phyloP scores from a whole-genome alignment of 2,329 filamentous ascomycete genomes.

The Pyrenophora tritici-repentis region DNA sequence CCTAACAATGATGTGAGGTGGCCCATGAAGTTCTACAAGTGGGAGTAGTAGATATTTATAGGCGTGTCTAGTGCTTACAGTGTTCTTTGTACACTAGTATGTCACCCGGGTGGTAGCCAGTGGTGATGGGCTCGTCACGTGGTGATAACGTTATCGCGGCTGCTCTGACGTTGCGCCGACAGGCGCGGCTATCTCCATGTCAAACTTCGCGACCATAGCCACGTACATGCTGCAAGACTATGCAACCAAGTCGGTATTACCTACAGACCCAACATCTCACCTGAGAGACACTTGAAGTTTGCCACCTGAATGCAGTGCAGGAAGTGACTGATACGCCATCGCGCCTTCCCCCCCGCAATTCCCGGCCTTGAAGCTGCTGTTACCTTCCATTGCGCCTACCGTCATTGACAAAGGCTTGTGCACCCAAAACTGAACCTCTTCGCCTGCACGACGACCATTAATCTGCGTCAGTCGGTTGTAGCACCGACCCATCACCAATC shows the following conservation, averaged over 20 bases:
- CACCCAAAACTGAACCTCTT: conserved; percentile 6
- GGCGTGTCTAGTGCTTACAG: too few species aligned
- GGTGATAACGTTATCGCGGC: conserved; percentile 15
- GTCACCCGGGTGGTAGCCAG: background rate
- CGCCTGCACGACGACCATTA: conserved; percentile 10
- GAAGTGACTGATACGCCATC: conserved; percentile 10
- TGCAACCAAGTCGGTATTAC: background rate
- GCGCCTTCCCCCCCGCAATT: conserved; percentile 24
- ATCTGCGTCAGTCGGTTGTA: conserved; percentile 16
- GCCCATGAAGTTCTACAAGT: too few species aligned
- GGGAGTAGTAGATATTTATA: too few species aligned
- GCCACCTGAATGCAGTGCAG: conserved; percentile 4
- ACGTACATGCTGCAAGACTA: background rate
- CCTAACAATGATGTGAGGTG: too few species aligned
- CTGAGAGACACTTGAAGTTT: background rate
- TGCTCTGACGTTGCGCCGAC: conserved; percentile 10
- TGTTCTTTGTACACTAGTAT: too few species aligned
- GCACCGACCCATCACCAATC: conserved; percentile 11
- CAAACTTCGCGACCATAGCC: conserved; percentile 6
- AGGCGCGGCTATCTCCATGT: conserved; percentile 7
- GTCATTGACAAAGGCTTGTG: conserved; percentile 8
- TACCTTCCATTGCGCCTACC: conserved; percentile 7
- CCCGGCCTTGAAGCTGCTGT: conserved; percentile 2
- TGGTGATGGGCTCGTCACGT: conserved; percentile 14
- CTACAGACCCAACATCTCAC: background rate